phyloP scores from a whole-genome alignment of 2,329 filamentous ascomycete genomes.

The Cercospora brassicicola region DNA sequence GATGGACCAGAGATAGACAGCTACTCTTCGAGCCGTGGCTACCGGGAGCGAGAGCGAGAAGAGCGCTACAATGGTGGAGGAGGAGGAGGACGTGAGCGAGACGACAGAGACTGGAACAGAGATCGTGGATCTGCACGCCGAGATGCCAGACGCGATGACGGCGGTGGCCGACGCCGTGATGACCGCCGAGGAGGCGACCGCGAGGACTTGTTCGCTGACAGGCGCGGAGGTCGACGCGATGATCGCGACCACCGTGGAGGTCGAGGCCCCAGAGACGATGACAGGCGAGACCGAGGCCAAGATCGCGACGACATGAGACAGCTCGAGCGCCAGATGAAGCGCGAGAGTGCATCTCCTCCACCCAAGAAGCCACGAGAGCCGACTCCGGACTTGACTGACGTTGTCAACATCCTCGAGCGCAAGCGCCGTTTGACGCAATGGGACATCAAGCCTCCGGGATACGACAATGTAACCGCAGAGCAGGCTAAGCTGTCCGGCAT shows the following conservation, averaged over 20 bases:
- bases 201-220: conserved; percentile 35
- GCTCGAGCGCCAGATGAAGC: conserved; percentile 46
- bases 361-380: conserved; percentile 90
- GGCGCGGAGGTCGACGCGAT: conserved; percentile 34
- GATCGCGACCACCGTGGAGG: conserved; percentile 48
- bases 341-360: conserved; percentile 74
- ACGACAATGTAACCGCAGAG: conserved; percentile 96
- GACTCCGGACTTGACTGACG: conserved; percentile 87
- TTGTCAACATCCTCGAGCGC: conserved; percentile 77
- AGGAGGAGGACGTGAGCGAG: conserved; percentile 22
- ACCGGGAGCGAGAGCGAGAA: conserved; percentile 89
- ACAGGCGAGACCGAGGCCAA: conserved; percentile 40
- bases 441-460: conserved; percentile 98
- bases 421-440: conserved; percentile 95
- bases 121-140: conserved; percentile 70
- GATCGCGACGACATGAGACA: conserved; percentile 41
- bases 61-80: conserved; percentile 72
- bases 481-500: conserved; percentile 98
- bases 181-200: conserved; percentile 50
- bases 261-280: conserved; percentile 40
- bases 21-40: conserved; percentile 90
- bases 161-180: conserved; percentile 45
- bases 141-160: conserved; percentile 58
- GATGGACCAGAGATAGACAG: conserved; percentile 67
- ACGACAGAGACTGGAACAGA: conserved; percentile 61